Evolutionary conservation across 75 land plant genomes (phyloP), one percentile per base, ranked within the genome.

Genomic region (Picea sitchensis): DNA sequence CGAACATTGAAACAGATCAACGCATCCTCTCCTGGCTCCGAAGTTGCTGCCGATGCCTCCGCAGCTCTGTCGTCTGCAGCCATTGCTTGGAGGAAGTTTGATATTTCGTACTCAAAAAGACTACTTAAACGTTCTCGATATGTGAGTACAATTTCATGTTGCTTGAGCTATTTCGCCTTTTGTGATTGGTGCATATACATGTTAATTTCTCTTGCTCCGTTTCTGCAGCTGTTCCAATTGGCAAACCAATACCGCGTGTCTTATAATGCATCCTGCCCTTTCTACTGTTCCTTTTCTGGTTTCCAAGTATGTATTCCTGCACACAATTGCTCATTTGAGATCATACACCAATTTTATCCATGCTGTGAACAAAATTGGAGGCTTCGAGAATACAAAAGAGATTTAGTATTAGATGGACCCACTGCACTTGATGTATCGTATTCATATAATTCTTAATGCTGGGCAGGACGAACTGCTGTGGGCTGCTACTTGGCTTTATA

Each of bases 51-150:
- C 8, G 92, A 90, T 72, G 90, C 91, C 61, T 94, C 98, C 2
- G 98, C 98, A 5, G 98, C 98, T 20, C 80, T 95, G 44, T 94
- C 98, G 56, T 88, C 98, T 15, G 98, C 94, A 69, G 92, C 96
- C 72, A 90, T 95, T 5, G 92, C 92, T 30, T 95, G 54, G 56
- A 71, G 14, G 18, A 44, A 71, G 1, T 8, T 2, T 9, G n/a
- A 71, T 38, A 0, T 56, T 44, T 71, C 56, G 0, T 71, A 71
- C 23, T 44, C 74, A 7, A 38, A 2, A 71, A 0, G 9, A 36
- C n/a, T 71, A 41, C 74, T 71, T 44, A 7, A 7, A 9, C n/a
- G 8, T 71, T 71, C 74, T n/a, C 14, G n/a, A 71, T 20, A 23
- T 71, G 74, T 71, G 54, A 71, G 74, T 71, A 4, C n/a, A 71